Base-by-base conservation (phyloP, 2,329 filamentous ascomycete species). In the Sporothrix brunneoviolacea region DNA sequence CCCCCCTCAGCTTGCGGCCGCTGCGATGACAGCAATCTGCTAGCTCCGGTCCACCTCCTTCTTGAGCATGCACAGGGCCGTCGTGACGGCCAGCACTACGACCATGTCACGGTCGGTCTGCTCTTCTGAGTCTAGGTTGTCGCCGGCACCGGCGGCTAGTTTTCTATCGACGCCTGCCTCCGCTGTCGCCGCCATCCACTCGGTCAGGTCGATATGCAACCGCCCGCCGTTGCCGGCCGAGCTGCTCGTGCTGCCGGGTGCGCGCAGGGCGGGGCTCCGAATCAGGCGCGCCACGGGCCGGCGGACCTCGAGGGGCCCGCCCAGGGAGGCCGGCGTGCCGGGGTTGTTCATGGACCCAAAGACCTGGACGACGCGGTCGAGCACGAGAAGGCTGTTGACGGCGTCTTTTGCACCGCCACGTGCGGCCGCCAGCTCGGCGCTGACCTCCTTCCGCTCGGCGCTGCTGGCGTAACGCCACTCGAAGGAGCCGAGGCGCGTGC, bases 1-100 rank as follows among this genome's bases (percentile, higher is more conserved):
- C 10, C 24, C 10, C 24, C 10, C 24, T 28, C 24, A 28, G 24
- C 10, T 28, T 10, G 24, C 6, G 8, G 35, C 35, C 15, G 40
- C 18, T 4, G 3, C 33, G 8, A 55, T 36, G 4, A 70, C 64
- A 51, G 71, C 70, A 39, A 72, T 63, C 68, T 83, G 77, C 44
- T 75, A 63, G 53, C 69, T 60, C 52, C 77, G 67, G 61, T 84
- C 81, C 44, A 82, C 67, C 69, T 84, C 82, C 64, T 76, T 79
- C 73, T 84, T 84, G 57, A 84, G 61, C 80, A 85, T 82, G 15
- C 74, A 63, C 50, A 84, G 57, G 52, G 74, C 80, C 15, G 76
- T 82, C 38, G 74, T 71, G 16, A 83, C 70, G 9, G 76, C 68
- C 18, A 83, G 54, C n/a, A 71, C 65, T 58, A 78, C 69, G 13